Conservation (phyloP, 176 grass and related monocot genomes). For the Areca catechu region DNA sequence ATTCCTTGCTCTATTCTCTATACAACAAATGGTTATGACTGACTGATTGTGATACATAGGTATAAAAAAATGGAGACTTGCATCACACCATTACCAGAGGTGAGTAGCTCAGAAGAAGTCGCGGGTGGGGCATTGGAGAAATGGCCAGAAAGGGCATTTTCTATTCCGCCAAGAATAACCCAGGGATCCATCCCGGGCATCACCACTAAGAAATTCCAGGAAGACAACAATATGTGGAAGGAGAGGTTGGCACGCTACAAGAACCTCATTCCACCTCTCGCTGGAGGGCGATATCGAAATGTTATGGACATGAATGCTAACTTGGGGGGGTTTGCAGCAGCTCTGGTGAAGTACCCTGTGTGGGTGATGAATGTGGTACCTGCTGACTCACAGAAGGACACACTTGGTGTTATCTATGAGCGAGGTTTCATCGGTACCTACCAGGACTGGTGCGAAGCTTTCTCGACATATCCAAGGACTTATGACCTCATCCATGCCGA, state of each 20-base stretch:
- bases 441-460: conserved; percentile 87
- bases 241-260: conserved; percentile 54
- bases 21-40: too few species aligned
- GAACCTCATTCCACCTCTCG: conserved; percentile 52
- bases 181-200: conserved; percentile 37
- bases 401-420: conserved; percentile 64
- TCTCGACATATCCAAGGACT: conserved; percentile 81
- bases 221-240: conserved; percentile 56
- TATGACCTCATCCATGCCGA: conserved; percentile 80
- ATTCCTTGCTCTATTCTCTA: too few species aligned
- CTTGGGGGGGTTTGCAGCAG: conserved; percentile 47
- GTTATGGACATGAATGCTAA: conserved; percentile 77
- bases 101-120: conserved; percentile 33
- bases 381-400: conserved; percentile 20
- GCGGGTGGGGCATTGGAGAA: conserved; percentile 60
- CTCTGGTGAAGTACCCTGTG: conserved; percentile 46
- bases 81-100: conserved; percentile 63
- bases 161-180: conserved; percentile 51
- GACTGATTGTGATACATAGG: conserved; percentile 3
- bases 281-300: conserved; percentile 59
- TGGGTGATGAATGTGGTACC: conserved; percentile 87
- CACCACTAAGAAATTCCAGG: conserved; percentile 43
- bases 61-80: conserved; percentile 64
- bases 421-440: conserved; percentile 68
- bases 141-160: conserved; percentile 58